These are phyloP conservation scores for Crithidia brevicula DNA, from an alignment of 208 protist genomes.

Conservation along the genomic window DNA sequence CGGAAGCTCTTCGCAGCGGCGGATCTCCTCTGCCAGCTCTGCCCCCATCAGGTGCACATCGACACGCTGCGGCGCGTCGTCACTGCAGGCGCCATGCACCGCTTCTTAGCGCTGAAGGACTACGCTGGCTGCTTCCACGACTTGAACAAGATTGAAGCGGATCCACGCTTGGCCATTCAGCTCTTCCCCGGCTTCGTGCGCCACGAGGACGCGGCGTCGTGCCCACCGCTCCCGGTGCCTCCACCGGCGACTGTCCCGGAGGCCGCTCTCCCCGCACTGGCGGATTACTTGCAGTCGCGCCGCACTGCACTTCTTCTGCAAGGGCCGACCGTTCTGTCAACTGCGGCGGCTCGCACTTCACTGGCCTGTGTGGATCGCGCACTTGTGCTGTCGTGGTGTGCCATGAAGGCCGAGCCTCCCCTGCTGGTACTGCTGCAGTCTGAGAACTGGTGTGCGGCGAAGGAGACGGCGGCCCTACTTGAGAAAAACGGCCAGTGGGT, in stretches of 20 bases:
- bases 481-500: conserved; percentile 55
- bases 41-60: conserved; percentile 46
- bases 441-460: conserved; percentile 40
- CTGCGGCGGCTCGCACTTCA: conserved; percentile 13
- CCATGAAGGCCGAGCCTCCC: conserved; percentile 41
- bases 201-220: not conserved
- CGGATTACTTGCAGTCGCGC: conserved; percentile 31
- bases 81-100: conserved; percentile 45
- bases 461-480: conserved; percentile 42
- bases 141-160: conserved; percentile 44
- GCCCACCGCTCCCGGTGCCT: not conserved
- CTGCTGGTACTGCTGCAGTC: conserved; percentile 53
- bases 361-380: conserved; percentile 49
- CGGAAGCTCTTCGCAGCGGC: conserved; percentile 39
- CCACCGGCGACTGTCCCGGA: not conserved
- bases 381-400: conserved; percentile 45
- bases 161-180: conserved; percentile 52
- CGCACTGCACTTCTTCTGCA: conserved; percentile 13
- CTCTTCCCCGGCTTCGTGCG: conserved; percentile 41
- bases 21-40: conserved; percentile 66
- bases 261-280: conserved; percentile 25
- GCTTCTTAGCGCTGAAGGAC: conserved; percentile 38
- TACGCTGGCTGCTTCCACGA: conserved; percentile 48
- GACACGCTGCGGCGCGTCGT: conserved; percentile 32
- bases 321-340: not conserved